A percentile compares a stretch with the other conserved stretches of the same genome.
phyloP scores from a whole-genome alignment of 2,329 filamentous ascomycete genomes.

The Colletotrichum sp. region DNA sequence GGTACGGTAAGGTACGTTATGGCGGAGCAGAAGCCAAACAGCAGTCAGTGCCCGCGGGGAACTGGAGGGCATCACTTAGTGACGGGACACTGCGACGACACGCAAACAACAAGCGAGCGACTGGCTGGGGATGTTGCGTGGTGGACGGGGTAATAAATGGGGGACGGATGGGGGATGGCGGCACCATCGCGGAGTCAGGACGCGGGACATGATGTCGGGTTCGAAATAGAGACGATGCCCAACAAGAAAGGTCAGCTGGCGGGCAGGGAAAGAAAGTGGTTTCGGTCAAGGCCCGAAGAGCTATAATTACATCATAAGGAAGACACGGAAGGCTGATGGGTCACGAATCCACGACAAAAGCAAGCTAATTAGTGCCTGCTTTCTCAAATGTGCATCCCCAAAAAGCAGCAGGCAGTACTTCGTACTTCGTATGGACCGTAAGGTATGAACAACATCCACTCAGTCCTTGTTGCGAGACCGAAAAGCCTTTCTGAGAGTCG shows the following conservation, averaged over 20 bases:
- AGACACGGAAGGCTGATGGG: background rate
- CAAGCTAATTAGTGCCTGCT: background rate
- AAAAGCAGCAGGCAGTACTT: background rate
- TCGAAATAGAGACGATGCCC: background rate
- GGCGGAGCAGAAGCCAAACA: background rate
- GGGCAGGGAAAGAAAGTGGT: background rate
- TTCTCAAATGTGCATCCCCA: background rate
- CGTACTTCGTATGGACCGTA: background rate
- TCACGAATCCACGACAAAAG: background rate
- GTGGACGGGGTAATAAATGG: background rate
- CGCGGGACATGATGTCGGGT: background rate
- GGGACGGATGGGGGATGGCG: background rate
- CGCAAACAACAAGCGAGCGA: background rate
- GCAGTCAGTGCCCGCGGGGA: background rate
- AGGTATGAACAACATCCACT: background rate
- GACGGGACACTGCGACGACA: background rate
- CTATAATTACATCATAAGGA: slow-evolving; percentile 17
- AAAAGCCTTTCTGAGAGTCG: background rate
- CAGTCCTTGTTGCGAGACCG: background rate
- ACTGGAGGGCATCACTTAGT: background rate
- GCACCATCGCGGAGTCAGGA: background rate
- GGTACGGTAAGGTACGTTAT: background rate
- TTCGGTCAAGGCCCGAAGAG: slow-evolving; percentile 17
- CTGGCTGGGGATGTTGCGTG: background rate
- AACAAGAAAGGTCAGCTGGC: background rate